Base-by-base conservation (phyloP, 179 eudicot genomes). In the Sideroxylon spinosum region DNA sequence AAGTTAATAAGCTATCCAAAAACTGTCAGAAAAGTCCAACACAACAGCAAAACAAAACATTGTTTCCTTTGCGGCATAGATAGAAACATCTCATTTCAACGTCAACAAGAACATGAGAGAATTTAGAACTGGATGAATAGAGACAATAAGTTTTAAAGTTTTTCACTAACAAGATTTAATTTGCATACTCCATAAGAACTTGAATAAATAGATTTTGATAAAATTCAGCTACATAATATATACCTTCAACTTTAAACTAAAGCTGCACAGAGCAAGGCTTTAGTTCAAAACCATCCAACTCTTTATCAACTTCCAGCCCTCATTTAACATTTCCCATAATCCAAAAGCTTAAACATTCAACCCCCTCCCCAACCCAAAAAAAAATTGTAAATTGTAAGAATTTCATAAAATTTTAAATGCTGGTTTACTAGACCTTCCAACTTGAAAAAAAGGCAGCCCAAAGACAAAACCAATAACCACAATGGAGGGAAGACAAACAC, bases 1-100 rank as follows among this genome's bases (percentile, higher is more conserved):
- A 80, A 72, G 81, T 82, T 78, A 82, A 73, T 81, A 19, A 73
- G 76, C 73, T 68, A 82, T 55, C 50, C 74, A 37, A 81, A 76
- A 76, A 64, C 28, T 11, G 62, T 11, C 78, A 64, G 11, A 26
- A 9, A 29, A 77, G 16, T 52, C 26, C 10, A 20, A 29, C 25
- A 50, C 44, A 19, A 55, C 19, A 25, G n/a, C 2, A n/a, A 74
- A 60, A 74, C 76, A 73, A 56, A 29, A 32, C 68, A 74, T 74
- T 12, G 19, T 49, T 70, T 48, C 3, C 29, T 67, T 9, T 7
- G 10, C 1, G 23, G 74, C 74, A 70, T 63, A 7, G 20, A 60
- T 60, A 60, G 7, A 13, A 32, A 66, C 37, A 52, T 52, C 16
- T 52, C 46, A 14, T 12, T 63, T 16, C 59, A 71, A 52, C 9